phyloP scores from a whole-genome alignment of 2,329 filamentous ascomycete genomes.

The Venturia nashicola region DNA sequence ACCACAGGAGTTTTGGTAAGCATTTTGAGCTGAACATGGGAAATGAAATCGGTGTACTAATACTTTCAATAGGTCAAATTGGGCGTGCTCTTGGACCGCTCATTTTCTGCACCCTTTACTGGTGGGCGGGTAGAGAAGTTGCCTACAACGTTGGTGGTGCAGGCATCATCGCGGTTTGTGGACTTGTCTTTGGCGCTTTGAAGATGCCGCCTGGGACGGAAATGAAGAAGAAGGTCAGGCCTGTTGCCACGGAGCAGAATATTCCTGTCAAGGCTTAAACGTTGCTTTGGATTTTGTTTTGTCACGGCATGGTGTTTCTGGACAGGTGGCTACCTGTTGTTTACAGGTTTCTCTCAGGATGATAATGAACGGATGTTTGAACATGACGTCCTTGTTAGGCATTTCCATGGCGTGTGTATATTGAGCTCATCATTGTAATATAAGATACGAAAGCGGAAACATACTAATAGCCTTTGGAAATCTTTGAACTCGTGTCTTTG shows the following conservation, averaged over 20 bases:
- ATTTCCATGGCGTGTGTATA: neutral
- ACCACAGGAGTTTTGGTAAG: slow-evolving; percentile 54
- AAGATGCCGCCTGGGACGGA: slow-evolving; percentile 28
- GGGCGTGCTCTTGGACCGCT: slow-evolving; percentile 79
- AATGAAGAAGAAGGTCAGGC: slow-evolving; percentile 1
- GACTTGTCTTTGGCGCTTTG: slow-evolving; percentile 57
- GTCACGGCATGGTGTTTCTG: neutral
- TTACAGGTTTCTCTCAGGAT: neutral
- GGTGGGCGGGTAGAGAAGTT: slow-evolving; percentile 86
- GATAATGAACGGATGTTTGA: neutral
- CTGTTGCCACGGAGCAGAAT: neutral
- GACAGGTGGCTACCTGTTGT: neutral
- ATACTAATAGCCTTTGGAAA: neutral
- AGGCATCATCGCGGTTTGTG: slow-evolving; percentile 65
- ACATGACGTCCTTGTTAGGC: neutral
- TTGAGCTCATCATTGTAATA: neutral
- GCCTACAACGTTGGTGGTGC: slow-evolving; percentile 73
- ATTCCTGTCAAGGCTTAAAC: neutral
- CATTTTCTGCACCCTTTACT: slow-evolving; percentile 89
- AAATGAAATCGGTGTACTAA: neutral
- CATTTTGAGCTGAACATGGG: neutral
- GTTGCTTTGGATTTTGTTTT: neutral
- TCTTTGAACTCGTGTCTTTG: neutral
- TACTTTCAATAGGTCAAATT: slow-evolving; percentile 54
- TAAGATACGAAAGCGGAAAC: neutral